Conservation (phyloP, 2,329 filamentous ascomycete species). For the Fusarium sp. region DNA sequence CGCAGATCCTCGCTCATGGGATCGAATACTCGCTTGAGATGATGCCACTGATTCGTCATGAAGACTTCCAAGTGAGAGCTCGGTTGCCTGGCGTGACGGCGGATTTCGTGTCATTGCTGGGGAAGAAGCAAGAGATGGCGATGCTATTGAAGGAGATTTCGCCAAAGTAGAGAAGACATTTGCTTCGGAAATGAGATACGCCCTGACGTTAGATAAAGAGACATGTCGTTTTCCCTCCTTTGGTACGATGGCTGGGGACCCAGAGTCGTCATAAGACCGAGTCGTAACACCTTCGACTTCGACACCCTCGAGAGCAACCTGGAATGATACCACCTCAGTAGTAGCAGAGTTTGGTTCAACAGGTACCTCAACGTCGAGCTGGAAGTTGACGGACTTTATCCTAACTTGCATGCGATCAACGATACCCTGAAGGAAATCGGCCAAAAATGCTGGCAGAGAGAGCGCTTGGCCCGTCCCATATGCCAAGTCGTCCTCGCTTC, state of each 20-base stretch:
- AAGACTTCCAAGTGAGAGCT: constrained; percentile 46
- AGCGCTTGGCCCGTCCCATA: constrained; percentile 78
- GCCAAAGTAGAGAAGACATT: constrained; percentile 71
- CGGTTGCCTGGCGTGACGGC: constrained; percentile 49
- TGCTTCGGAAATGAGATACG: constrained; percentile 74
- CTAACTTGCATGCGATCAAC: constrained; percentile 76
- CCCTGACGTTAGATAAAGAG: constrained; percentile 71
- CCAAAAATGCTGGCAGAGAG: constrained; percentile 75
- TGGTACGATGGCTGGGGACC: constrained; percentile 53
- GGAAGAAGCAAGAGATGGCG: constrained; percentile 60
- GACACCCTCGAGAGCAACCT: constrained; percentile 72
- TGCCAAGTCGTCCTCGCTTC: constrained; percentile 68
- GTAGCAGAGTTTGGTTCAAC: constrained; percentile 59
- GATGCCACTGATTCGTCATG: constrained; percentile 43
- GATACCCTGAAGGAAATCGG: constrained; percentile 78
- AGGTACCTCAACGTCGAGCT: constrained; percentile 70
- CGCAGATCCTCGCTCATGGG: constrained; percentile 33
- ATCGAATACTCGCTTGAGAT: constrained; percentile 43
- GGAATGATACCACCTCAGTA: constrained; percentile 69
- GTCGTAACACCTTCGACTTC: constrained; percentile 74
- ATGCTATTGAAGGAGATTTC: constrained; percentile 64
- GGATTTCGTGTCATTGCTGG: constrained; percentile 59
- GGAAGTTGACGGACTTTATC: constrained; percentile 73
- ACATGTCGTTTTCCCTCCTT: constrained; percentile 75
- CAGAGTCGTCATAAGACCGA: constrained; percentile 46